Base-by-base conservation (phyloP, 2,329 filamentous ascomycete species). In the Botrytis squamosa region DNA sequence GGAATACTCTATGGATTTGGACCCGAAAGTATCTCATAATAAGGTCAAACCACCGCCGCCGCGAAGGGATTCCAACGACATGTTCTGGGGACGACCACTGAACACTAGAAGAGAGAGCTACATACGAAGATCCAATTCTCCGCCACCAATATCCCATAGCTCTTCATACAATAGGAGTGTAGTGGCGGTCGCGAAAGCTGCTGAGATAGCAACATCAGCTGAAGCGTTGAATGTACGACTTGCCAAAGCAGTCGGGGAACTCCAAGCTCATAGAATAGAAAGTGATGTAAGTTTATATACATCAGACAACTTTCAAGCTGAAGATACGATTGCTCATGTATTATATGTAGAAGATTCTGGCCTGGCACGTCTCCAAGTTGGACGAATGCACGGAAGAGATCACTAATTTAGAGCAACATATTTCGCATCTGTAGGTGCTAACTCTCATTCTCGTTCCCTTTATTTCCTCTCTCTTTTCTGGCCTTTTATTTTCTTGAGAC, bases 371-470 rank as follows among this genome's bases (percentile, higher is more conserved):
- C 70, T 85, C 85, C 60, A 86, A 88, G 75, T 86, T 88, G 73
- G 87, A 91, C 79, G 84, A 84, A 55, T 85, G 90, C 69, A 86
- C 87, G 60, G 84, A 88, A 76, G 86, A 86, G 70, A 88, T 92
- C 73, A 84, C 89, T 38, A 86, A 88, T 74, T 84, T 92, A 22
- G 88, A 92, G 77, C 85, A 85, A 55, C 86, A 88, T 62, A 84
- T 92, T 62, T 79, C 84, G 59, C 85, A 90, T 75, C 83, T 92
- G 87, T 91, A 81, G 77, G 83, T 79, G 29, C 42, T 40, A n/a
- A 18, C 42, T 71, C 57, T 36, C n/a, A 14, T 49, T 29, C 38
- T 57, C 38, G 38, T 36, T 44, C 52, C 36, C 57, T n/a, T 64
- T 38, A 33, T 42, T 8, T 46, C 49, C 42, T 57, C 55, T 60